Conservation (phyloP, 2,329 filamentous ascomycete genomes). For the Aspergillus felis region DNA sequence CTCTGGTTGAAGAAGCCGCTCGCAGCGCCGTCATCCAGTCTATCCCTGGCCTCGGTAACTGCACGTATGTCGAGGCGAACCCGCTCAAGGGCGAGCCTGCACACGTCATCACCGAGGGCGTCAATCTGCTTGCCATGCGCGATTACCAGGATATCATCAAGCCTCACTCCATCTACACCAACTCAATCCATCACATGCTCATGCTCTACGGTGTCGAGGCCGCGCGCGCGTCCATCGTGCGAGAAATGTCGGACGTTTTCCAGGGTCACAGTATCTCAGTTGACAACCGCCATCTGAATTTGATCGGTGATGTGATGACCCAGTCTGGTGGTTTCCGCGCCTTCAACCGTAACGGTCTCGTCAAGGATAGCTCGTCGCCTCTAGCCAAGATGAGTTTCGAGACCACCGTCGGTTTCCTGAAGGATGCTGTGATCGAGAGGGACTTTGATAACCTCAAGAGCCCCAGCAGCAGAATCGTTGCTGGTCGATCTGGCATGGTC, state of each 20-base stretch:
- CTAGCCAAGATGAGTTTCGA: conserved; percentile 99
- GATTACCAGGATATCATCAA: conserved; percentile 81
- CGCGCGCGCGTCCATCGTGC: conserved; percentile 78
- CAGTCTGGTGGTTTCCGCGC: conserved; percentile 81
- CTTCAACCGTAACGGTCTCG: conserved; percentile 85
- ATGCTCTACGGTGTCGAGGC: conserved; percentile 89
- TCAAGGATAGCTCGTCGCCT: conserved; percentile 74
- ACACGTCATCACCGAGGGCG: conserved; percentile 71
- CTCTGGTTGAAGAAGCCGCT: conserved; percentile 77
- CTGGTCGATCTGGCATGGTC: conserved; percentile 74
- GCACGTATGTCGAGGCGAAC: conserved; percentile 63
- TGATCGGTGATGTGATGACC: conserved; percentile 99
- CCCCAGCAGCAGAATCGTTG: conserved; percentile 82
- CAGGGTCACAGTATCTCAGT: conserved; percentile 86
- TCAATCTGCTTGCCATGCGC: conserved; percentile 89
- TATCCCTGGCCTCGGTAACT: conserved; percentile 71
- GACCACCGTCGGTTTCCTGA: conserved; percentile 90
- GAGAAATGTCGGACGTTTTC: conserved; percentile 83
- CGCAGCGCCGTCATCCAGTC: conserved; percentile 80
- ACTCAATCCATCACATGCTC: conserved; percentile 85
- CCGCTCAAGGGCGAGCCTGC: conserved; percentile 47
- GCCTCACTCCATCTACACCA: conserved; percentile 80
- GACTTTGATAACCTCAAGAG: conserved; percentile 86
- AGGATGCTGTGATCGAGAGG: conserved; percentile 83
- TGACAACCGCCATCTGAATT: conserved; percentile 84